phyloP scores from a whole-genome alignment of 306 rosid genomes.

The Elaeagnus macrophylla region DNA sequence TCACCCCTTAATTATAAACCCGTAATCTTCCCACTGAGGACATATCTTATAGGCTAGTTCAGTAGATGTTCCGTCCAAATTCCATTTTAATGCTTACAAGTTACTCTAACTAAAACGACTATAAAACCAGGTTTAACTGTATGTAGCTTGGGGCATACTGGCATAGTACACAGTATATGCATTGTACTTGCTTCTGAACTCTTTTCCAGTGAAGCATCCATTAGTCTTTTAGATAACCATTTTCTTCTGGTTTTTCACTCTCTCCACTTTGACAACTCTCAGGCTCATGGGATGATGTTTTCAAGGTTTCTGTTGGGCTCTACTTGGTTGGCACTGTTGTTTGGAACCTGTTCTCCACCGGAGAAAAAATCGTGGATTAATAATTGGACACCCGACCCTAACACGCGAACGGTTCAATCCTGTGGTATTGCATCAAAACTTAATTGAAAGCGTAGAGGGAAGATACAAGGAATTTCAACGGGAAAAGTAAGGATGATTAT shows the following conservation, averaged over 20 bases:
- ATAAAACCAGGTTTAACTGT: neutral
- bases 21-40: too few species aligned
- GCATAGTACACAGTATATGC: neutral
- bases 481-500: constrained; percentile 12
- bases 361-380: constrained; percentile 81
- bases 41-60: too few species aligned
- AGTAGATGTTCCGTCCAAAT: neutral
- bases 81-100: neutral
- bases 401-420: constrained; percentile 16
- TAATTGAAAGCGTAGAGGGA: neutral
- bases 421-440: constrained; percentile 5
- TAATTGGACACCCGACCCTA: constrained; percentile 1
- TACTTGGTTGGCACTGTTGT: constrained; percentile 91
- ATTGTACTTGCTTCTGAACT: neutral
- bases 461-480: constrained; percentile 2
- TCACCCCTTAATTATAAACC: too few species aligned
- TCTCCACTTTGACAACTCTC: constrained; percentile 15
- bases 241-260: neutral
- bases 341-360: constrained; percentile 90
- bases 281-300: constrained; percentile 98
- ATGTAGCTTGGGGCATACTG: too few species aligned
- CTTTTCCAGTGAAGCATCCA: neutral
- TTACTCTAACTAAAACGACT: neutral
- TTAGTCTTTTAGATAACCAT: neutral
- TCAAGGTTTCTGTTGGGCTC: constrained; percentile 91